These are phyloP conservation scores for Chlorella sp. DNA, from an alignment of 139 green algal species.

Conservation along the genomic window DNA sequence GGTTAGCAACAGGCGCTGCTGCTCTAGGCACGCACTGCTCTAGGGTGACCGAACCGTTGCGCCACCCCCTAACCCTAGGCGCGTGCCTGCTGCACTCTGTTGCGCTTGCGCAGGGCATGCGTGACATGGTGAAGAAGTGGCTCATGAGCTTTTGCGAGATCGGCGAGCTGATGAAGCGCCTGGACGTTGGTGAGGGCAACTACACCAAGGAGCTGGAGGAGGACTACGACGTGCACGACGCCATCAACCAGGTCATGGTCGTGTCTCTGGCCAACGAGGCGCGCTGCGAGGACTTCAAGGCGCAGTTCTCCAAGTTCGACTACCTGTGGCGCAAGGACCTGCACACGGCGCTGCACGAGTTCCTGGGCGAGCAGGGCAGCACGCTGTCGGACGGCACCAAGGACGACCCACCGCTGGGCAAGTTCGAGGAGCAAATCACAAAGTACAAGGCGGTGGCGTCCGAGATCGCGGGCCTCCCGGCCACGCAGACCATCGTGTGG, in stretches of 20 bases:
- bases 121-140: constrained; percentile 73
- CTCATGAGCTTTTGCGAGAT: constrained; percentile 70
- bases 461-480: constrained; percentile 59
- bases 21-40: no score
- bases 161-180: constrained; percentile 66
- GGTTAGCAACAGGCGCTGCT: no score
- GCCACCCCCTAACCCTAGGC: no score
- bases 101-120: constrained; percentile 42
- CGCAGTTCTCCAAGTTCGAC: constrained; percentile 61
- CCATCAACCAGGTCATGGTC: constrained; percentile 53
- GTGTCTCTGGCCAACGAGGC: constrained; percentile 63
- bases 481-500: constrained; percentile 59
- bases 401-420: constrained; percentile 63
- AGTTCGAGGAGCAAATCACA: constrained; percentile 67
- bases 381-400: constrained; percentile 44
- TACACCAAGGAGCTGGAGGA: constrained; percentile 88
- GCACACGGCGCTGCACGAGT: constrained; percentile 32
- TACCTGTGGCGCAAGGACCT: constrained; percentile 83
- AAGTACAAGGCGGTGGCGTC: constrained; percentile 61
- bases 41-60: no score
- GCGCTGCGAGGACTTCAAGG: constrained; percentile 69
- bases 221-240: constrained; percentile 67
- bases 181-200: constrained; percentile 81
- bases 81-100: neutral
- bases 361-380: constrained; percentile 33